A percentile compares a stretch with the other conserved stretches of the same genome.
phyloP scores from a whole-genome alignment of 1,284 basidiomycete genomes.

The Austropuccinia psidii region DNA sequence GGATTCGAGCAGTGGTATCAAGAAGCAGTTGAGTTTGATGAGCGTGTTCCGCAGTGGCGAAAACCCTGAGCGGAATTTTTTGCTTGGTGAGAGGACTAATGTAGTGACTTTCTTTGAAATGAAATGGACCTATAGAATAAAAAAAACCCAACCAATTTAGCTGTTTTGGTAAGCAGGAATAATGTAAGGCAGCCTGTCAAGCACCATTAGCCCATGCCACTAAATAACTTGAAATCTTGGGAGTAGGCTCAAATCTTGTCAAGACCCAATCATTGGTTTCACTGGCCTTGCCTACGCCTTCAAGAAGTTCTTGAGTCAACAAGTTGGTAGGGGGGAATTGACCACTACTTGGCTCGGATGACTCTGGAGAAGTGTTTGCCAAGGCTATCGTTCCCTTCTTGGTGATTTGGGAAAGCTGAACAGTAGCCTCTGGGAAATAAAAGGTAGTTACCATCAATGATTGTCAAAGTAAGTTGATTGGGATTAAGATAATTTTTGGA shows the following conservation, averaged over 20 bases:
- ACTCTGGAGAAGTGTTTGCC: slow-evolving; percentile 33
- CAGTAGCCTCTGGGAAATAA: slow-evolving; percentile 27
- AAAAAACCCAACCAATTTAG: too few species aligned
- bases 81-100: slow-evolving; percentile 72
- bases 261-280: slow-evolving; percentile 45
- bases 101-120: slow-evolving; percentile 50
- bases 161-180: not conserved
- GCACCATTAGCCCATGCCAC: slow-evolving; percentile 83
- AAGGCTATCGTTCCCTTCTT: slow-evolving; percentile 22
- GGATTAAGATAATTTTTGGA: not conserved
- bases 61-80: slow-evolving; percentile 73
- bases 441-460: not conserved
- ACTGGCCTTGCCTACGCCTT: slow-evolving; percentile 36
- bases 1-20: slow-evolving; percentile 75
- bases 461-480: not conserved
- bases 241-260: slow-evolving; percentile 46
- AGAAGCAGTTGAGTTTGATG: slow-evolving; percentile 68
- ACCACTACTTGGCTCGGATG: slow-evolving; percentile 20
- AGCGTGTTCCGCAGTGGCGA: slow-evolving; percentile 80
- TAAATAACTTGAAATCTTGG: slow-evolving; percentile 77
- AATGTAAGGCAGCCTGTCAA: slow-evolving; percentile 53
- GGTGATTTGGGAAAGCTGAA: slow-evolving; percentile 32
- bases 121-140: slow-evolving; percentile 23
- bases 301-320: slow-evolving; percentile 1
- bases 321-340: slow-evolving; percentile 17